Evolutionary conservation across 495 filamentous ascomycete genomes (phyloP).

Genomic region (Xylaria acuta): DNA sequence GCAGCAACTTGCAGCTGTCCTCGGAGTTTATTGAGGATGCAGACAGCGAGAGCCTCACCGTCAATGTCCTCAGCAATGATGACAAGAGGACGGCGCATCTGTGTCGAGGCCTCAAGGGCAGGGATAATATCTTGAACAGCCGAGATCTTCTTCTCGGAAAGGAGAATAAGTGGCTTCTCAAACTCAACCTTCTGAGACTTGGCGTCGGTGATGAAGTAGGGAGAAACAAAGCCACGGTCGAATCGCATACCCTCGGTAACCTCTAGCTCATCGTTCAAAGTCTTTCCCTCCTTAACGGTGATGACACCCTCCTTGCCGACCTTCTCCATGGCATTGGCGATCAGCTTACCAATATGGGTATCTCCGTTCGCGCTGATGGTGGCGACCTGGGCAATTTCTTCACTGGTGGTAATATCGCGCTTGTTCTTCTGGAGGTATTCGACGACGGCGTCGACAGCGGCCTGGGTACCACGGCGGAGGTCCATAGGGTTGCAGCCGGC

Average conservation of each 20-base stretch:
- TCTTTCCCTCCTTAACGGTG: constrained; percentile 99
- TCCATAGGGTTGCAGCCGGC: constrained; percentile 99
- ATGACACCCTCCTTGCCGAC: constrained; percentile 99
- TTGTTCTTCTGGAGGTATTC: constrained; percentile 92
- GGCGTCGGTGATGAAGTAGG: constrained; percentile 99
- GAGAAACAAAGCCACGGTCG: constrained; percentile 96
- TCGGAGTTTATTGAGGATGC: constrained; percentile 99
- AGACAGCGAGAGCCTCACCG: constrained; percentile 96
- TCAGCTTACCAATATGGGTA: constrained; percentile 91
- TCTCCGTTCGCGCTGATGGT: constrained; percentile 98
- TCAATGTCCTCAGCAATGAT: constrained; percentile 99
- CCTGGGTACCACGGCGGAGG: constrained; percentile 93
- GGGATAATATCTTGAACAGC: constrained; percentile 98
- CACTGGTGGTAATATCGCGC: constrained; percentile 95
- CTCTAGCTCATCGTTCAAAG: constrained; percentile 95
- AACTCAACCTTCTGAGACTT: constrained; percentile 99
- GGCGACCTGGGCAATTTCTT: constrained; percentile 96
- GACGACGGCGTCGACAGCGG: constrained; percentile 92
- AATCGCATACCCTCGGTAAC: constrained; percentile 99
- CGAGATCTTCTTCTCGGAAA: constrained; percentile 99
- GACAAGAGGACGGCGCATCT: constrained; percentile 91
- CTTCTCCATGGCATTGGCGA: constrained; percentile 99
- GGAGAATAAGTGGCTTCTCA: constrained; percentile 97
- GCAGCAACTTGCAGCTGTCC: constrained; percentile 98
- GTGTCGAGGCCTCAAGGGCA: constrained; percentile 94